Base-by-base conservation (phyloP, 2,329 filamentous ascomycete species). In the Fusarium oligoseptatum region DNA sequence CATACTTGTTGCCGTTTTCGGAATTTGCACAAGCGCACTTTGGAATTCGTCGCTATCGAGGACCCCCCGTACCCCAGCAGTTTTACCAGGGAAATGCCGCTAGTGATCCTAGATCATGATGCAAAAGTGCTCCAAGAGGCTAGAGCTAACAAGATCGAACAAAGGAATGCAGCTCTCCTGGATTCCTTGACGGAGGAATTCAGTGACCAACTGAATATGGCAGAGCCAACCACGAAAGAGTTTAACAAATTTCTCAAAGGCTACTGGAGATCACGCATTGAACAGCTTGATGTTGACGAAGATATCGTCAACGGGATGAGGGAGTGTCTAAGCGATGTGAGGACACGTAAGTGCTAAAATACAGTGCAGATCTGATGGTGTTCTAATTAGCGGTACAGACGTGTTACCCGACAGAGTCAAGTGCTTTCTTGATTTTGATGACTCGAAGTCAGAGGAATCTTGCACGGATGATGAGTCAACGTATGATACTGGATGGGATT, bases 1-100 rank as follows among this genome's bases (percentile, higher is more conserved):
- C 63, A 65, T 20, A 65, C 63, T 4, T 65, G 63, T 27, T 65
- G 63, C 32, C 2, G 4, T 34, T n/a, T 29, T 7, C 2, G 2
- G 15, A 2, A 29, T 2, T 50, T 50, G 45, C 2, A 50, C 1
- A 6, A 3, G 22, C 0, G 6, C 22, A n/a, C 1, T 2, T 9
- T 27, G 6, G 14, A 11, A 45, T 5, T 22, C n/a, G n/a, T n/a
- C n/a, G n/a, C n/a, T n/a, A n/a, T n/a, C n/a, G n/a, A n/a, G n/a
- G n/a, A n/a, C n/a, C n/a, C n/a, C n/a, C n/a, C n/a, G n/a, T n/a
- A n/a, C n/a, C n/a, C n/a, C n/a, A n/a, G n/a, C n/a, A n/a, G n/a
- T n/a, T n/a, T n/a, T n/a, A n/a, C n/a, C n/a, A n/a, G n/a, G n/a
- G n/a, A n/a, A n/a, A 22, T 27, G 24, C 24, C 24, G 24, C 24